Conservation (phyloP, 768 basidiomycete genomes). For the Kwoniella sp. region DNA sequence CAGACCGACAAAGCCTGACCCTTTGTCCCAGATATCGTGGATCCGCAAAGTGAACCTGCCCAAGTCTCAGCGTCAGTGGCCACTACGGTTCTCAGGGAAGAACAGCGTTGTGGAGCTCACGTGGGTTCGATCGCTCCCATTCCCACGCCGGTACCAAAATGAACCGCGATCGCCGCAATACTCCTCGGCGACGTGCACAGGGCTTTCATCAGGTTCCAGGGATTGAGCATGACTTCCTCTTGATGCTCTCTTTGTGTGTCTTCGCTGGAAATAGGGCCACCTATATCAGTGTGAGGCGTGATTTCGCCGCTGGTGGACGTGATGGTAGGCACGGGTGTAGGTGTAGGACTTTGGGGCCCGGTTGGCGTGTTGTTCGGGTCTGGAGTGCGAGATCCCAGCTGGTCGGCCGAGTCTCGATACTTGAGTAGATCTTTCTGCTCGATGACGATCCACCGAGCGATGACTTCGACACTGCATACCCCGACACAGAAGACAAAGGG, state of each 20-base stretch:
- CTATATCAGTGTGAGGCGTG: neutral
- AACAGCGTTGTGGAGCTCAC: constrained; percentile 12
- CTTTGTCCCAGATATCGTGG: constrained; percentile 25
- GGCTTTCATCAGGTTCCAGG: constrained; percentile 23
- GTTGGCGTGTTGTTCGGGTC: neutral
- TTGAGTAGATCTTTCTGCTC: constrained; percentile 20
- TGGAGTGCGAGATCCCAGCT: neutral
- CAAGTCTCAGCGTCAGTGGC: neutral
- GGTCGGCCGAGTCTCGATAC: neutral
- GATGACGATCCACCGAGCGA: constrained; percentile 30
- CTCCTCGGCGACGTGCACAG: constrained; percentile 18
- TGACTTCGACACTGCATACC: constrained; percentile 27
- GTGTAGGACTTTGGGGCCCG: neutral
- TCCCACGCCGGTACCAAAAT: constrained; percentile 13
- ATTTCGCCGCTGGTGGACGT: neutral
- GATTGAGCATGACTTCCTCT: constrained; percentile 10
- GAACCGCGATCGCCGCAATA: constrained; percentile 16
- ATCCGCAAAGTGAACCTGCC: constrained; percentile 23
- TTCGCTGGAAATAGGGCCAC: neutral
- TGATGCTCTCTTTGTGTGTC: constrained; percentile 8
- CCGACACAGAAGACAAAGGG: constrained; percentile 31
- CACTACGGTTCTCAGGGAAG: too few species aligned
- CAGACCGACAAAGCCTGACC: constrained; percentile 25
- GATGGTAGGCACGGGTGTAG: neutral
- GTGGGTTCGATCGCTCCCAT: constrained; percentile 29